Evolutionary conservation across 169 alveolate species (phyloP), one percentile per base, ranked within the genome.

Genomic region (Eimeria acervulina): DNA sequence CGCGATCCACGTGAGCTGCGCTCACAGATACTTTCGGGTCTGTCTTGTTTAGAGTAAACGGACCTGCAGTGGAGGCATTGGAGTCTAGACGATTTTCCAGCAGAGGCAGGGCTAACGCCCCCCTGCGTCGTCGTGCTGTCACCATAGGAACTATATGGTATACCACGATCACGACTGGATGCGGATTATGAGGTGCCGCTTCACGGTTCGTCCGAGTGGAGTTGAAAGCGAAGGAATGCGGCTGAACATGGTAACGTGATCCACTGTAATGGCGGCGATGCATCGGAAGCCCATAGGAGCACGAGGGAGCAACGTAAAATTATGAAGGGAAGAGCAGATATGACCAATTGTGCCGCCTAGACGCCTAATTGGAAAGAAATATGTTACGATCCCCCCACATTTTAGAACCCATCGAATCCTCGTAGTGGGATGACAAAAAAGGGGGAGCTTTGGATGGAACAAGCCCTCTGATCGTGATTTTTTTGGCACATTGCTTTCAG

Each of bases 11-110:
- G 31, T 59, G 93, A 31, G 93, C 78, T 21, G 40, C 80, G 68
- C 93, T 84, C 26, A 84, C 93, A 31, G 93, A 84, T 2, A 84
- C 93, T 33, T 59, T 84, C 19, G 93, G 93, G 28, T 84, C 93
- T 15, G 93, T 59, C 93, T 36, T 52, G 78, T 55, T 84, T 17
- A 51, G 17, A 31, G 74, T 84, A 55, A 51, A 36, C 23, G 80
- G 93, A 59, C 93, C 93, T 26, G 80, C 93, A 51, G 80, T 84
- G 36, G 76, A 52, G 1, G 52, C 55, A 31, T 36, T 10, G 59
- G 55, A 84, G 36, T 28, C 31, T 36, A 7, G 59, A 55, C 59
- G 93, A 55, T 36, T 59, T 55, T 59, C 93, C 12, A 52, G 72
- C 47, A 21, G 44, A 28, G 51, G 47, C 42, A 31, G 80, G 44